phyloP scores from a whole-genome alignment of 768 basidiomycete genomes.

The Leccinum obscurum region DNA sequence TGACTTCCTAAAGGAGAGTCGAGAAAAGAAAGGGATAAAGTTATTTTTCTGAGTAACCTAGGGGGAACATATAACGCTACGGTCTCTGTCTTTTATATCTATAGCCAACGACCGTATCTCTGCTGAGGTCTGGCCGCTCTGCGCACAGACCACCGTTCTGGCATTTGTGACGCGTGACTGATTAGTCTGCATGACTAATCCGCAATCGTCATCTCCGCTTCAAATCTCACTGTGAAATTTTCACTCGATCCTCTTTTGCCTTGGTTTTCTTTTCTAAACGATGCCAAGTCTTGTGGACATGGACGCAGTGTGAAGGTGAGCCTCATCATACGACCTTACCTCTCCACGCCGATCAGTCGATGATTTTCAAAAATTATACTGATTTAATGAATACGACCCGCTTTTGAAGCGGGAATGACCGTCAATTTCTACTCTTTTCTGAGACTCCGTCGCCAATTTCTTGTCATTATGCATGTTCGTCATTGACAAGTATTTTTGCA shows the following conservation, averaged over 20 bases:
- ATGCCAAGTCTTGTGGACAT: neutral
- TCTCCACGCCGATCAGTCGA: neutral
- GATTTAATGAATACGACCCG: constrained; percentile 19
- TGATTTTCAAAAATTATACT: constrained; percentile 9
- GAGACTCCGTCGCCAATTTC: neutral
- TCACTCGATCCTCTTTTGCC: neutral
- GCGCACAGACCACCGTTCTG: no score
- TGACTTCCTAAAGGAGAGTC: no score
- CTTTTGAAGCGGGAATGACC: constrained; percentile 9
- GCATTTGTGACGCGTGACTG: no score
- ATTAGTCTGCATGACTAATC: no score
- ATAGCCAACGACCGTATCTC: no score
- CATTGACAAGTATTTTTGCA: neutral
- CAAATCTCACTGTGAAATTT: neutral
- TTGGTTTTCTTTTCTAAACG: neutral
- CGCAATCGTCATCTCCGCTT: no score
- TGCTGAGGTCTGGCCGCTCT: no score
- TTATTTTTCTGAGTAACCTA: no score
- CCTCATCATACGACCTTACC: neutral
- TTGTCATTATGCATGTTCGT: neutral
- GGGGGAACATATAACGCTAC: no score
- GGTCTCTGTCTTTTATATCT: no score
- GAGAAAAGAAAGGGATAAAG: no score
- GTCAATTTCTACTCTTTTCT: neutral
- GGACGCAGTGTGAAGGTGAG: neutral